Evolutionary conservation across 1,139 yeast genomes (phyloP), one percentile per base, ranked within the genome.

Genomic region (Nadsonia starkeyi-henricii): DNA sequence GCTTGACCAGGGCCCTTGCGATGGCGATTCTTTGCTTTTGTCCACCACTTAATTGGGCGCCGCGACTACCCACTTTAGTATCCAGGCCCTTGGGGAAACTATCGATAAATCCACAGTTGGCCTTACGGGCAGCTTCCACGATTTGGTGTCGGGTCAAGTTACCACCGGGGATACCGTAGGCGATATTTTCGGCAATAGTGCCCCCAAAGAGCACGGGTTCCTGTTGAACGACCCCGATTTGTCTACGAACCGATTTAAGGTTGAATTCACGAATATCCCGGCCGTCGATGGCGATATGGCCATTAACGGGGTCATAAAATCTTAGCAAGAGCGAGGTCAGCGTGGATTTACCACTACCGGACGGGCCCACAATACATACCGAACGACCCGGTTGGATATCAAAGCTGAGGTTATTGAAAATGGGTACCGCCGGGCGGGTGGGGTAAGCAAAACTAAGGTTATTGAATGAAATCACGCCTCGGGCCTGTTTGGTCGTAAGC

Each of bases 261-360:
- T 85, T 85, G 53, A 82, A 71, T 28, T 77, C 73, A 8, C 75
- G 68, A 45, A 91, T 77, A 55, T 84, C 77, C 55, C 81, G 77
- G 18, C 79, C 81, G 57, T 88, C 93, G 39, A 89, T 73, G 19
- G 72, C 59, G 44, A 89, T 79, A 41, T 65, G 58, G 7, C 97
- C 97, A 0, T 65, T 58, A 1, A 68, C 60, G 2, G 95, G 94
- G 57, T 85, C 88, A 61, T 91, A 91, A 62, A 85, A 86, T 48
- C 96, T 69, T 51, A 88, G 66, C 50, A 91, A 63, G 49, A 91
- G 67, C 30, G 91, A 85, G 1, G 94, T 79, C 41, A 91, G 80
- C 0, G 96, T 89, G 1, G 96, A 85, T 64, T 91, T 91, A 33
- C 97, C 98, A 54, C 93, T 79, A 18, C 98, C 97, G 2, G 95